Evolutionary conservation across 345 rosid species (phyloP).

Genomic region (Schrenkiella parvula): DNA sequence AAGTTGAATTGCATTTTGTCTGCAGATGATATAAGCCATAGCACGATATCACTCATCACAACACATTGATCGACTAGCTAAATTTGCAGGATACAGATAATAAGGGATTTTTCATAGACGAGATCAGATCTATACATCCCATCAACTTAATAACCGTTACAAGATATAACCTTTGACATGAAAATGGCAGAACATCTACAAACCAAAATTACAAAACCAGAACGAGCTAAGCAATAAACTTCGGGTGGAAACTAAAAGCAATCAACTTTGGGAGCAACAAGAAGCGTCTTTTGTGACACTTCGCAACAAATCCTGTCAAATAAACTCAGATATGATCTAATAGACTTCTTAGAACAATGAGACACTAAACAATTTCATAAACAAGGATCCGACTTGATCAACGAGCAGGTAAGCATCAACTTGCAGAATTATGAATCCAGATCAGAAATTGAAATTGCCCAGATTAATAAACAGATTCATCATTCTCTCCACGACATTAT

Average conservation of each 20-base stretch:
- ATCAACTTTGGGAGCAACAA: neutral
- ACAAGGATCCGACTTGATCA: neutral
- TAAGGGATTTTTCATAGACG: neutral
- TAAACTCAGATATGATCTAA: conserved; percentile 15
- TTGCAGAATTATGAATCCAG: neutral
- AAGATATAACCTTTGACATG: neutral
- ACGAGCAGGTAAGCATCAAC: neutral
- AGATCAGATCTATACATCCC: neutral
- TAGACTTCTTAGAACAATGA: neutral
- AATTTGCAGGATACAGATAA: neutral
- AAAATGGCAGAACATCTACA: neutral
- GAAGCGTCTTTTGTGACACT: neutral
- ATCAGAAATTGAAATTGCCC: neutral
- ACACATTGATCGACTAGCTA: conserved; percentile 6
- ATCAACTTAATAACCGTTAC: neutral
- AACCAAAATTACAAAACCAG: neutral
- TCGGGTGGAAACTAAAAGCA: neutral
- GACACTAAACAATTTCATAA: neutral
- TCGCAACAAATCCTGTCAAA: neutral
- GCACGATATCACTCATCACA: conserved; percentile 10
- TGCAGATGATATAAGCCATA: conserved; percentile 22
- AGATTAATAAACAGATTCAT: neutral
- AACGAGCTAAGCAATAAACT: neutral
- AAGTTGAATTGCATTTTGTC: conserved; percentile 57
- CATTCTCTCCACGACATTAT: neutral